These are phyloP conservation scores for Penicillium malachiteum DNA, from an alignment of 495 filamentous ascomycete genomes.

Conservation along the genomic window DNA sequence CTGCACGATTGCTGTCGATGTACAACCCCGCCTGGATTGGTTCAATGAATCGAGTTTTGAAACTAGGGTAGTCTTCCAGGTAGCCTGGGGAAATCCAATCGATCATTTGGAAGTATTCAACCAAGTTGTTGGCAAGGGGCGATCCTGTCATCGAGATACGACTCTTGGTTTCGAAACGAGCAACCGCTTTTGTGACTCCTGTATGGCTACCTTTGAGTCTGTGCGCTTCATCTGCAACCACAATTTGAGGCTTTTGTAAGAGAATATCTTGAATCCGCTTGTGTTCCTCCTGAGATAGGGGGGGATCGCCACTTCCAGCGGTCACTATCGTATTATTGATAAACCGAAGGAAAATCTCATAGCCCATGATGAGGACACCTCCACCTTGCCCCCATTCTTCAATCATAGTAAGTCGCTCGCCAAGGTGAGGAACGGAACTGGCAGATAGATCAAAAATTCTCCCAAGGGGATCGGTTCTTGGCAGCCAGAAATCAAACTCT, in stretches of 20 bases:
- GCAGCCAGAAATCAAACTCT: constrained; percentile 70
- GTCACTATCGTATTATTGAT: constrained; percentile 33
- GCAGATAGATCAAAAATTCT: constrained; percentile 21
- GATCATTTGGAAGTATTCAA: constrained; percentile 82
- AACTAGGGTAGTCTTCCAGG: constrained; percentile 64
- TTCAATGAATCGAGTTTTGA: constrained; percentile 63
- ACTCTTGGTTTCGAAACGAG: constrained; percentile 60
- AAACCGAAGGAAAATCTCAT: constrained; percentile 59
- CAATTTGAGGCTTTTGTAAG: constrained; percentile 62
- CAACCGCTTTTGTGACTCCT: constrained; percentile 50
- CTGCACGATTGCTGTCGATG: constrained; percentile 52
- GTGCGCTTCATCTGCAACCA: constrained; percentile 90
- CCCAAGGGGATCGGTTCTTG: constrained; percentile 48
- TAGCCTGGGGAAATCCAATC: constrained; percentile 84
- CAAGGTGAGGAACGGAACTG: not conserved
- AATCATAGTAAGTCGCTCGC: constrained; percentile 47
- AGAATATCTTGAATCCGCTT: constrained; percentile 45
- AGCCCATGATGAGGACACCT: constrained; percentile 75
- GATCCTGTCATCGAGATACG: constrained; percentile 89
- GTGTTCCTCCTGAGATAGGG: constrained; percentile 36
- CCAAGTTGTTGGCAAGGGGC: constrained; percentile 77
- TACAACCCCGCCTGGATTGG: constrained; percentile 73
- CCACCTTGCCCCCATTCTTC: constrained; percentile 60
- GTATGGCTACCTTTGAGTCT: constrained; percentile 63
- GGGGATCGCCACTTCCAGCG: not conserved